Conservation (phyloP, 2,329 filamentous ascomycete genomes). For the Hymenoscyphus salicellus region DNA sequence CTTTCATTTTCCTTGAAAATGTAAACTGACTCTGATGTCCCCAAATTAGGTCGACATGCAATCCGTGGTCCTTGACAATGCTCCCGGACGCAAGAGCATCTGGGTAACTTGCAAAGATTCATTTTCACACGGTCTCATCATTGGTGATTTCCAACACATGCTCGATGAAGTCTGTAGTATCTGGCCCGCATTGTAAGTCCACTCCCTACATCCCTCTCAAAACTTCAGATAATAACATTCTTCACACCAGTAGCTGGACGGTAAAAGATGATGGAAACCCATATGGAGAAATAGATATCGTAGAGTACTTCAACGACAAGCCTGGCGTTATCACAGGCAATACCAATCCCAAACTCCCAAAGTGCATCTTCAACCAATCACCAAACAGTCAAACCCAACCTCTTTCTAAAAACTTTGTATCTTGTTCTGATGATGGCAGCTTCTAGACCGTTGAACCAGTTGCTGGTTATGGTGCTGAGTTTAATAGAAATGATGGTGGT, state of each 20-base stretch:
- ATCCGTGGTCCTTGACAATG: not conserved
- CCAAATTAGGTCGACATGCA: no score
- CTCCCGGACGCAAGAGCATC: slow-evolving; percentile 8
- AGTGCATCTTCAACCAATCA: slow-evolving; percentile 22
- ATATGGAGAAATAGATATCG: slow-evolving; percentile 33
- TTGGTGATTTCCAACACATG: slow-evolving; percentile 12
- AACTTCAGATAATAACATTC: no score
- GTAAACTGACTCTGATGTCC: no score
- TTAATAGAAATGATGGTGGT: slow-evolving; percentile 36
- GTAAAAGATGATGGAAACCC: not conserved
- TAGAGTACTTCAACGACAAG: slow-evolving; percentile 58
- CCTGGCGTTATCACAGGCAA: slow-evolving; percentile 24
- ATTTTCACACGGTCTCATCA: slow-evolving; percentile 8
- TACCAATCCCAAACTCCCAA: slow-evolving; percentile 11
- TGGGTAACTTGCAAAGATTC: not conserved
- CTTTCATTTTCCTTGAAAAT: no score
- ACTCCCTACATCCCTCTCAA: not conserved
- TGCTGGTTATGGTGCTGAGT: slow-evolving; percentile 34
- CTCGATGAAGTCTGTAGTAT: not conserved
- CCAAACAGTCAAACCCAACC: slow-evolving; percentile 9
- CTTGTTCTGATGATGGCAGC: slow-evolving; percentile 40
- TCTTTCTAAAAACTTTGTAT: slow-evolving; percentile 39
- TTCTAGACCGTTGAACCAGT: slow-evolving; percentile 34
- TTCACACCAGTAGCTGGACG: not conserved
- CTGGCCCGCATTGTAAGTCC: slow-evolving; percentile 44